Base-by-base conservation (phyloP, 371 early-diverging fungal species). In the Apophysomyces trapeziformis region DNA sequence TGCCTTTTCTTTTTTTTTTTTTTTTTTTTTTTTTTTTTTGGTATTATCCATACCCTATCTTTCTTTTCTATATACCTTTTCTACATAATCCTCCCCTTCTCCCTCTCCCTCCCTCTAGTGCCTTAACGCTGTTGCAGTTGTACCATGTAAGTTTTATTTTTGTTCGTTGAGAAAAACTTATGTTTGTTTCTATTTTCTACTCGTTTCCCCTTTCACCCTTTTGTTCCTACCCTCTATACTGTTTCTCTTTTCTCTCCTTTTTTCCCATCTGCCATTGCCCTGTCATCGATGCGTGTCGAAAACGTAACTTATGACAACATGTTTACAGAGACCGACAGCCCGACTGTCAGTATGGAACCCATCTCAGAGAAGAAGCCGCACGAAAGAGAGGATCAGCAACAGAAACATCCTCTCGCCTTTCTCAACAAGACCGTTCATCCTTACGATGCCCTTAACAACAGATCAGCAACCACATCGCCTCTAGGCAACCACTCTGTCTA, bases 381-480 rank as follows among this genome's bases (percentile, higher is more conserved):
- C 21, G 54, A 50, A 50, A 50, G 54, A 50, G 54, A 50, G 54
- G 54, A 50, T 50, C 54, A 50, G 7, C 54, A 50, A n/a, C 32
- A 26, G 32, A 50, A 50, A 21, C 54, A 50, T 50, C 54, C 54
- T 50, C 54, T 50, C 9, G 16, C 54, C n/a, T n/a, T 50, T 50
- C 54, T 50, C 21, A 50, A 50, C 11, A 50, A 50, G 9, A 9
- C 54, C 11, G 54, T n/a, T 26, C 6, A 50, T 50, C 54, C 16
- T 6, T 50, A 50, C 21, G 54, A 56, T 18, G 45, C 26, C 46
- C 16, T 47, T 18, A 62, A 36, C 50, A 62, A 47, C 63, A 45
- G 38, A 47, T 50, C 63, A 14, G 32, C 63, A 21, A 47, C 50
- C 16, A 54, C 63, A 50, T 50, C 54, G 21, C 63, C 63, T 14